Percentiles rank a stretch among this genome's conserved stretches.
phyloP scores from a whole-genome alignment of 176 grass and related monocot genomes.

The Carex littledalei region DNA sequence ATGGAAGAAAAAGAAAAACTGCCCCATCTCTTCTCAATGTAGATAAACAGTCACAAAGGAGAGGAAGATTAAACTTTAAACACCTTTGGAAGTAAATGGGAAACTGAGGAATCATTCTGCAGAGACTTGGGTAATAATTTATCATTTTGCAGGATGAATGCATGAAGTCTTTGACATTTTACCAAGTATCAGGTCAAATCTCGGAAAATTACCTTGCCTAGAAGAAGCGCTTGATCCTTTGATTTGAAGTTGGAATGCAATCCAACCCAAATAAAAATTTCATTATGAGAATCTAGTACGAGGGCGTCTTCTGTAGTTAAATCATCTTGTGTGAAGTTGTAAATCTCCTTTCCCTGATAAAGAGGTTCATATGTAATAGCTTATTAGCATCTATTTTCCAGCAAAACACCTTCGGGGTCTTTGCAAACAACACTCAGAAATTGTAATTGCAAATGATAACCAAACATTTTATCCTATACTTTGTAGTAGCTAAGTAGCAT shows the following conservation, averaged over 20 bases:
- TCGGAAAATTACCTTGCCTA: constrained; percentile 46
- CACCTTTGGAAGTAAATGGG: background rate
- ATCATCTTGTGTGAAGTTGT: constrained; percentile 87
- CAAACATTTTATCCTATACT: background rate
- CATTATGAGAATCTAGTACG: constrained; percentile 55
- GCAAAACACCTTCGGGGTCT: background rate
- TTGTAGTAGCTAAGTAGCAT: background rate
- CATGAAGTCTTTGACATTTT: background rate
- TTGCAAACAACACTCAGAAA: constrained; percentile 12
- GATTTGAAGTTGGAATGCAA: constrained; percentile 40
- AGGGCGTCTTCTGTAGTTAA: constrained; percentile 70
- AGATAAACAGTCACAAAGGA: background rate
- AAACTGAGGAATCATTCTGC: background rate
- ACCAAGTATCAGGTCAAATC: constrained; percentile 4
- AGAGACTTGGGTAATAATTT: background rate
- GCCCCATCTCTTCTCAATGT: background rate
- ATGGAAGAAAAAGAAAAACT: background rate
- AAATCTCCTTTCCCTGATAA: constrained; percentile 78
- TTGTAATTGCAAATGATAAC: background rate
- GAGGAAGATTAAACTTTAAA: background rate
- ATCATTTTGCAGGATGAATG: background rate
- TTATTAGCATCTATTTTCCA: constrained; percentile 7
- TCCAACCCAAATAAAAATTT: constrained; percentile 80
- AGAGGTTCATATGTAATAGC: constrained; percentile 1
- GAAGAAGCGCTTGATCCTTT: constrained; percentile 43